Conservation (phyloP, 306 rosid genomes). For the Oxytropis ochrocephala region DNA sequence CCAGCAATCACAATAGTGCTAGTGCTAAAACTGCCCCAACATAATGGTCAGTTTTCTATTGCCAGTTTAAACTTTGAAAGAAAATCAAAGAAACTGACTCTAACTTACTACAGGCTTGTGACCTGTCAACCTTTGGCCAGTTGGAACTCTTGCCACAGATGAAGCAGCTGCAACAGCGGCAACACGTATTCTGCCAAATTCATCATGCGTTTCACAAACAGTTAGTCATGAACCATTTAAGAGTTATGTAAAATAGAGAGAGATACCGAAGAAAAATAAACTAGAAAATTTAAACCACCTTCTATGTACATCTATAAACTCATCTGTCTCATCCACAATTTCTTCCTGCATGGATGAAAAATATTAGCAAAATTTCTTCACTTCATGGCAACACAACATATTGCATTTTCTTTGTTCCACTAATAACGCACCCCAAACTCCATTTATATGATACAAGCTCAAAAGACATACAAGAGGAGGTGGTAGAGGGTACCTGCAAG, state of each 20-base stretch:
- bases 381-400: slow-evolving; percentile 24
- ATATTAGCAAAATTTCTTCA: slow-evolving; percentile 30
- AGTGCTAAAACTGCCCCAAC: not conserved
- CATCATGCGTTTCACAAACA: slow-evolving; percentile 7
- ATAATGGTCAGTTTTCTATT: not conserved
- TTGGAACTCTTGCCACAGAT: slow-evolving; percentile 82
- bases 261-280: not conserved
- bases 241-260: not conserved
- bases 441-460: not conserved
- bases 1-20: not conserved
- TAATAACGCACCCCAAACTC: not conserved
- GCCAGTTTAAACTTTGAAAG: not conserved
- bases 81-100: not conserved
- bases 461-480: not conserved
- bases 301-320: slow-evolving; percentile 74
- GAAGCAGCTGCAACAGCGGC: slow-evolving; percentile 99
- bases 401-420: not conserved
- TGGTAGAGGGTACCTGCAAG: slow-evolving; percentile 57
- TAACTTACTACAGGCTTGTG: slow-evolving; percentile 44
- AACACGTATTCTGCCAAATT: slow-evolving; percentile 72
- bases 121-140: slow-evolving; percentile 49
- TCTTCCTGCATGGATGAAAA: slow-evolving; percentile 63
- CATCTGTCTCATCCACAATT: slow-evolving; percentile 96
- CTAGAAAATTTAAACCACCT: slow-evolving; percentile 35
- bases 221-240: slow-evolving; percentile 17